phyloP scores from a whole-genome alignment of 257 asterid genomes.

The Solanum neorickii region DNA sequence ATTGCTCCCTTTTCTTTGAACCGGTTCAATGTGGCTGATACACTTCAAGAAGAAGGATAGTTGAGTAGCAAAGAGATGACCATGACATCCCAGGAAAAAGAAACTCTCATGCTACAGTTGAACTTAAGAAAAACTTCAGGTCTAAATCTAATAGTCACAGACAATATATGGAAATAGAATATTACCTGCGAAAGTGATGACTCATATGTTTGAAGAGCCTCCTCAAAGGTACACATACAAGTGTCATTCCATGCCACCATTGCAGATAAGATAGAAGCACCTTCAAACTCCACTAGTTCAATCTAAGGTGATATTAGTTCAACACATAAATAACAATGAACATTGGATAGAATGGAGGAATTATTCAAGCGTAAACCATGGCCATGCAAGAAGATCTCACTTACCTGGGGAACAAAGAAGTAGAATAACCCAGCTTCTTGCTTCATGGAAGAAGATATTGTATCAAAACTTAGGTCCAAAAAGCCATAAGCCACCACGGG shows the following conservation, averaged over 20 bases:
- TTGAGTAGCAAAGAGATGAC: background rate
- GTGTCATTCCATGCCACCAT: conserved; percentile 74
- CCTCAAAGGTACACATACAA: conserved; percentile 38
- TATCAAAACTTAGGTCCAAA: conserved; percentile 46
- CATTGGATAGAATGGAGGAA: background rate
- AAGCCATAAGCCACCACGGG: conserved; percentile 72
- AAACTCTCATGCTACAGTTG: background rate
- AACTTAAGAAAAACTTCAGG: background rate
- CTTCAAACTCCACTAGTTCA: conserved; percentile 66
- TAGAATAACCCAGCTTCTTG: conserved; percentile 49
- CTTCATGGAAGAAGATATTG: conserved; percentile 26
- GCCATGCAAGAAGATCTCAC: background rate
- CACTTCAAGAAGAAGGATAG: background rate
- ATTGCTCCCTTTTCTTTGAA: background rate
- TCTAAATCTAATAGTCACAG: background rate
- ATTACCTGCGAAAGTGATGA: conserved; percentile 62
- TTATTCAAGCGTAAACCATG: background rate
- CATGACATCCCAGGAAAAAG: background rate
- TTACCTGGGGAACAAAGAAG: conserved; percentile 77
- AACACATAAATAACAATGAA: background rate
- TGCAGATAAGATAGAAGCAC: conserved; percentile 42
- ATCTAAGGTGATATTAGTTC: conserved; percentile 33
- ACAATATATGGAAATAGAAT: conserved; percentile 1
- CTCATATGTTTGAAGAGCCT: conserved; percentile 46
- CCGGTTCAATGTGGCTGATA: background rate